Evolutionary conservation across 2,329 filamentous ascomycete species (phyloP).

Genomic region (Calycina herbarum): DNA sequence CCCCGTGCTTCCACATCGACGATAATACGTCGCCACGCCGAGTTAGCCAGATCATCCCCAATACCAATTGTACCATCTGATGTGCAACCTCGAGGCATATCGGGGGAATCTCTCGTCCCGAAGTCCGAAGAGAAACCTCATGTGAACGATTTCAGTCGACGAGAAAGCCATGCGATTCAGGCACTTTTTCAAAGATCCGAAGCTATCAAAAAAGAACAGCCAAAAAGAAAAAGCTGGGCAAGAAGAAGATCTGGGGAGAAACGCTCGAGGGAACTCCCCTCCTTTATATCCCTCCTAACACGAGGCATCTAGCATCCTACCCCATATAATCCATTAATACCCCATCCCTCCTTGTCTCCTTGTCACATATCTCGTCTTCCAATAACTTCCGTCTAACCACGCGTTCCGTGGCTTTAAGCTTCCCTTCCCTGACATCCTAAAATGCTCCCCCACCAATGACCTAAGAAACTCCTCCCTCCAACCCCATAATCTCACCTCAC

Average conservation of each 20-base stretch:
- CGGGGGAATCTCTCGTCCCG: too few relatives aligned
- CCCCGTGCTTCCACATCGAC: too few relatives aligned
- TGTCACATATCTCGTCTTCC: neutral
- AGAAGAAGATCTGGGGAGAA: neutral
- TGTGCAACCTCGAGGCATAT: too few relatives aligned
- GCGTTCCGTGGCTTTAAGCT: neutral
- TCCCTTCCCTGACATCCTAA: neutral
- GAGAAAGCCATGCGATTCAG: neutral
- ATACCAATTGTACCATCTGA: too few relatives aligned
- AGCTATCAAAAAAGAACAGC: too few relatives aligned
- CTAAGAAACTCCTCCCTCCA: neutral
- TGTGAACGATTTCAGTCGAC: neutral
- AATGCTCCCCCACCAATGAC: too few relatives aligned
- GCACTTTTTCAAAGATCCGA: neutral
- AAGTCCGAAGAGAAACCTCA: neutral
- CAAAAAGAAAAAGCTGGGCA: too few relatives aligned
- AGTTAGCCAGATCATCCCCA: too few relatives aligned
- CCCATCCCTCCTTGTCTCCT: neutral
- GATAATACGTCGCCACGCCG: too few relatives aligned
- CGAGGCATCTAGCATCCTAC: neutral
- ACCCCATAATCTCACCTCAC: neutral
- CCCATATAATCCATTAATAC: neutral
- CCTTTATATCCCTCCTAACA: neutral
- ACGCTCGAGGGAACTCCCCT: neutral
- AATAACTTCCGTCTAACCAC: neutral